Evolutionary conservation across 345 rosid species (phyloP).

Genomic region (Noccaea caerulescens): DNA sequence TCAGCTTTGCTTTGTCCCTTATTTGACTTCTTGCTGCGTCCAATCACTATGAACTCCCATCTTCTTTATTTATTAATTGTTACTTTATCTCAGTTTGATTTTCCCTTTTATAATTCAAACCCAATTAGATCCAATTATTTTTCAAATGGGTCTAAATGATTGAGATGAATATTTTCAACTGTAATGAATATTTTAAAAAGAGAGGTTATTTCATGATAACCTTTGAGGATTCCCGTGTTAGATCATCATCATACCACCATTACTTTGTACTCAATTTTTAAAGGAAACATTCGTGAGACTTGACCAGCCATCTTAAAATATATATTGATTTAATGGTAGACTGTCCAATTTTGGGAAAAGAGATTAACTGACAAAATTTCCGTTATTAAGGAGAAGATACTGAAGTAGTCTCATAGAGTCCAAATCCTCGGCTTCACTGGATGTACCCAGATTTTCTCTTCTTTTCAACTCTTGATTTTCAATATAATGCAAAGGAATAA

Average conservation of each 20-base stretch:
- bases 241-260: too few species aligned
- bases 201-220: too few species aligned
- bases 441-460: conserved; percentile 31
- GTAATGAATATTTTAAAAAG: too few species aligned
- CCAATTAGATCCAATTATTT: too few species aligned
- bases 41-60: too few species aligned
- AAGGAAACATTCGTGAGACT: conserved; percentile 18
- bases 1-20: conserved; percentile 40
- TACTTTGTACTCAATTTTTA: not conserved
- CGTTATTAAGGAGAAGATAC: conserved; percentile 34
- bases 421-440: conserved; percentile 38
- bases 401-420: conserved; percentile 23
- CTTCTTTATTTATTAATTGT: too few species aligned
- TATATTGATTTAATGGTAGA: conserved; percentile 20
- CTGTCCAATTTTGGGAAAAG: conserved; percentile 20
- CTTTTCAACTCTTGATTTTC: not conserved
- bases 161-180: too few species aligned
- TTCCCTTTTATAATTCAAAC: too few species aligned
- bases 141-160: too few species aligned
- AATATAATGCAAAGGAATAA: conserved; percentile 36
- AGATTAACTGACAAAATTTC: conserved; percentile 6
- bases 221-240: too few species aligned
- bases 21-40: conserved; percentile 34
- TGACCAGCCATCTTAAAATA: conserved; percentile 11
- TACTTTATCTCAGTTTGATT: too few species aligned